Evolutionary conservation across 1,139 yeast species (phyloP).

Genomic region (Sugiyamaella pinicola): DNA sequence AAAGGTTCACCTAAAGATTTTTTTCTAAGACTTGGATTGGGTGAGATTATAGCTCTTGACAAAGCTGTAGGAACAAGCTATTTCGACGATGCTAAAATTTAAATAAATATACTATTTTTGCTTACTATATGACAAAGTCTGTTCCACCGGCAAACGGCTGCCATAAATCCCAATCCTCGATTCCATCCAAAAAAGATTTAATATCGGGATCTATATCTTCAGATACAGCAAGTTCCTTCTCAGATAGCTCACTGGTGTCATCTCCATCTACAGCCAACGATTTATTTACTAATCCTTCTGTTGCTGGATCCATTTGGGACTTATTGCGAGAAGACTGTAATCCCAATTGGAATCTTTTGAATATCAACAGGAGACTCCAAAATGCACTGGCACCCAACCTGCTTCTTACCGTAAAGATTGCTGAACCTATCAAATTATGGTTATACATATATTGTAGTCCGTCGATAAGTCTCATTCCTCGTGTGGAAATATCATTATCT

Average conservation of each 20-base stretch:
- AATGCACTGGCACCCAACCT: slow-evolving; percentile 25
- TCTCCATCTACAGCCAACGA: not conserved
- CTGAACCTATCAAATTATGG: slow-evolving; percentile 4
- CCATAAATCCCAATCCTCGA: slow-evolving; percentile 20
- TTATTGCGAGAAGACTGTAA: not conserved
- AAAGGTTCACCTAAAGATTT: slow-evolving; percentile 19
- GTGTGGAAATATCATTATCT: slow-evolving; percentile 19
- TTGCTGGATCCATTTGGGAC: not conserved
- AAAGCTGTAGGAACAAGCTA: slow-evolving; percentile 20
- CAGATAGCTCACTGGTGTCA: not conserved
- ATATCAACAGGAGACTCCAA: slow-evolving; percentile 23
- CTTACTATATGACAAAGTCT: not conserved
- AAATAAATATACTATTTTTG: not conserved
- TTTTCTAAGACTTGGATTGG: slow-evolving; percentile 22
- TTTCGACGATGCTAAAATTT: slow-evolving; percentile 4
- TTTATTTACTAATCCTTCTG: not conserved
- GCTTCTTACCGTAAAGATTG: slow-evolving; percentile 20
- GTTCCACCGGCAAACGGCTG: slow-evolving; percentile 12
- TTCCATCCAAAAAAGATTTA: slow-evolving; percentile 3
- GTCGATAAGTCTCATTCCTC: slow-evolving; percentile 22
- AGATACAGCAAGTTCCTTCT: not conserved
- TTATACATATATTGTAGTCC: slow-evolving; percentile 23
- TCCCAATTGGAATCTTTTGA: slow-evolving; percentile 21
- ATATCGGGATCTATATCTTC: slow-evolving; percentile 10
- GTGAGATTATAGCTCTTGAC: slow-evolving; percentile 19